These are phyloP conservation scores for Mycena rebaudengoi DNA, from an alignment of 768 basidiomycete species.

Conservation along the genomic window DNA sequence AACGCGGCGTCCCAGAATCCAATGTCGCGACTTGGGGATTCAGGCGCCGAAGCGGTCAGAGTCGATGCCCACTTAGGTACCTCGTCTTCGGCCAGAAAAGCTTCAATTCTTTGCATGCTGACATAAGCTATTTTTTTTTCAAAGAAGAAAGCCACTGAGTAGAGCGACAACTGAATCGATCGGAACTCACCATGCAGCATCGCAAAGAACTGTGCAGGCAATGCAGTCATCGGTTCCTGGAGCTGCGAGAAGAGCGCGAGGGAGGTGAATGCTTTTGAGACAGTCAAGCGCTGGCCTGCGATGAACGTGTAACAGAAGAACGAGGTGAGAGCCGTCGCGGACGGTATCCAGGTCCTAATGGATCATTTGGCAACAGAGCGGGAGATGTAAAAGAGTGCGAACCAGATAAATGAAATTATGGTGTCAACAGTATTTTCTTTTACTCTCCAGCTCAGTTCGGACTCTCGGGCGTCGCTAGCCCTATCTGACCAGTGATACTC, in stretches of 20 bases:
- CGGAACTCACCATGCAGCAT: slow-evolving; percentile 67
- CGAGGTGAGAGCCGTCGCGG: slow-evolving; percentile 67
- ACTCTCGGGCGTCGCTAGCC: slow-evolving; percentile 61
- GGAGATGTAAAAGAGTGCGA: slow-evolving; percentile 26
- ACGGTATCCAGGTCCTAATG: slow-evolving; percentile 75
- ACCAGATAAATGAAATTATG: slow-evolving; percentile 76
- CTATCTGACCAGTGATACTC: slow-evolving; percentile 69
- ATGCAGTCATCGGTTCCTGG: slow-evolving; percentile 69
- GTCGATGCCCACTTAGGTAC: slow-evolving; percentile 83
- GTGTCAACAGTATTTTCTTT: slow-evolving; percentile 69
- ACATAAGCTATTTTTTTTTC: slow-evolving; percentile 70
- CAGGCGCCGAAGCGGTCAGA: slow-evolving; percentile 47
- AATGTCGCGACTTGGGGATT: slow-evolving; percentile 39
- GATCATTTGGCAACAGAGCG: slow-evolving; percentile 2
- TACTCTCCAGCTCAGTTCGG: slow-evolving; percentile 73
- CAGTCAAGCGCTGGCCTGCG: slow-evolving; percentile 70
- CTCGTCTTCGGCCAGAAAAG: slow-evolving; percentile 76
- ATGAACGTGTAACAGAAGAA: slow-evolving; percentile 76
- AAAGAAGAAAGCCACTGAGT: slow-evolving; percentile 19
- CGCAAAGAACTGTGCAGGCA: slow-evolving; percentile 72
- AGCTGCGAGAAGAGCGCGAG: slow-evolving; percentile 80
- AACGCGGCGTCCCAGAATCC: slow-evolving; percentile 66
- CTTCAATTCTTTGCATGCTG: slow-evolving; percentile 83
- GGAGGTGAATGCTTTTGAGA: slow-evolving; percentile 84
- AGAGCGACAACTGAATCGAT: too few species aligned